phyloP scores from a whole-genome alignment of 139 green algal genomes.

The Yamagishiella unicocca region DNA sequence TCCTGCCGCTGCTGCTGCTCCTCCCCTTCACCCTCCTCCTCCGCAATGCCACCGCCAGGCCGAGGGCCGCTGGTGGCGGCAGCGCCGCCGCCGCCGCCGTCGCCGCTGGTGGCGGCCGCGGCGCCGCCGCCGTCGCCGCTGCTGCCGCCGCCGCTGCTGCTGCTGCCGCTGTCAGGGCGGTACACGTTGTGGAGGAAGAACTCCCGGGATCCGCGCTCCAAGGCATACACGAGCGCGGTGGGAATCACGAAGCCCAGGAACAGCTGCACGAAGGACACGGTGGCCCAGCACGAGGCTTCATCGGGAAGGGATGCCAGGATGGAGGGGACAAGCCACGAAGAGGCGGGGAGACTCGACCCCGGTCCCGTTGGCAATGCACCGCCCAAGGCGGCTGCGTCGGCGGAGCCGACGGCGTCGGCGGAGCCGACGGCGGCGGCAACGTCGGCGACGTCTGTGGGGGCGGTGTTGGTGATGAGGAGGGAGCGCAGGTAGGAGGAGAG shows the following conservation, averaged over 20 bases:
- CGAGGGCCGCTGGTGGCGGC: neutral
- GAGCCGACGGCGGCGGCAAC: no score
- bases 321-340: no score
- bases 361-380: no score
- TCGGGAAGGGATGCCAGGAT: neutral
- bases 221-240: neutral
- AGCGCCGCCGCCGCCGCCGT: neutral
- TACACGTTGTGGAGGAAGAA: neutral
- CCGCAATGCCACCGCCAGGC: neutral
- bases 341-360: no score
- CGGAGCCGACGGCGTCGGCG: no score
- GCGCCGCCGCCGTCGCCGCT: neutral
- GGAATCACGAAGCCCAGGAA: conserved; percentile 17
- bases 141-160: neutral
- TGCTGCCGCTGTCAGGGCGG: neutral
- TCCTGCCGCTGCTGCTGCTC: neutral
- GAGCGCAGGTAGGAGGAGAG: neutral
- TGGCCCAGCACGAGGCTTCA: conserved; percentile 4
- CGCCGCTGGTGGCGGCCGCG: neutral
- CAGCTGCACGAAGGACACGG: neutral
- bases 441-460: no score
- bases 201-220: neutral
- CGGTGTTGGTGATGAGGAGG: neutral
- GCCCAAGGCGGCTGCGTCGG: no score
- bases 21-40: neutral